Conservation (phyloP, 108 stramenopile species). For the Epithemia pelagica region DNA sequence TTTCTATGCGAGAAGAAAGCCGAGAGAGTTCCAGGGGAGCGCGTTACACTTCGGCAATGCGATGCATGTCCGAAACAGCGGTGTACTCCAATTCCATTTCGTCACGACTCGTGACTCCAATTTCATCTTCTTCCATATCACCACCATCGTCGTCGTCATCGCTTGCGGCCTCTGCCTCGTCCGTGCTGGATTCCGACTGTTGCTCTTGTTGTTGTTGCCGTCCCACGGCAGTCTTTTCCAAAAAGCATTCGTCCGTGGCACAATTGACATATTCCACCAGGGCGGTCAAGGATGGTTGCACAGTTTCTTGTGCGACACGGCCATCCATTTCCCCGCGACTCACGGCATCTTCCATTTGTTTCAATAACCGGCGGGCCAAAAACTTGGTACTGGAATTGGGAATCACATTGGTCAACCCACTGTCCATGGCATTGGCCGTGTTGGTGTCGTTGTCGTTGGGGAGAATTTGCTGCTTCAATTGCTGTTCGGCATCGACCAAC, state of each 20-base stretch:
- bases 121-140: constrained; percentile 7
- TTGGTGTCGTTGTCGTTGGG: constrained; percentile 12
- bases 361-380: constrained; percentile 59
- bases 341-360: constrained; percentile 69
- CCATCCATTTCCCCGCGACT: constrained; percentile 67
- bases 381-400: constrained; percentile 72
- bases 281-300: constrained; percentile 53
- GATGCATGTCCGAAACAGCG: constrained; percentile 24
- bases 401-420: constrained; percentile 53
- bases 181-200: not conserved
- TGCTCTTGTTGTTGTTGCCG: no score
- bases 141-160: not conserved
- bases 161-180: not conserved
- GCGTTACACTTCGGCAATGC: constrained; percentile 43
- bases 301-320: constrained; percentile 62
- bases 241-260: constrained; percentile 17
- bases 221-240: constrained; percentile 8
- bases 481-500: constrained; percentile 53
- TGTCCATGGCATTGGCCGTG: constrained; percentile 23
- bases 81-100: constrained; percentile 46
- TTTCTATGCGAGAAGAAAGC: no score
- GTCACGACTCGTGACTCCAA: constrained; percentile 1
- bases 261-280: constrained; percentile 54
- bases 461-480: constrained; percentile 30
- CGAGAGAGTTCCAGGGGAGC: no score